Percentiles rank a stretch among this genome's conserved stretches.
phyloP scores from a whole-genome alignment of 257 asterid genomes.

The Eustoma russellianum region DNA sequence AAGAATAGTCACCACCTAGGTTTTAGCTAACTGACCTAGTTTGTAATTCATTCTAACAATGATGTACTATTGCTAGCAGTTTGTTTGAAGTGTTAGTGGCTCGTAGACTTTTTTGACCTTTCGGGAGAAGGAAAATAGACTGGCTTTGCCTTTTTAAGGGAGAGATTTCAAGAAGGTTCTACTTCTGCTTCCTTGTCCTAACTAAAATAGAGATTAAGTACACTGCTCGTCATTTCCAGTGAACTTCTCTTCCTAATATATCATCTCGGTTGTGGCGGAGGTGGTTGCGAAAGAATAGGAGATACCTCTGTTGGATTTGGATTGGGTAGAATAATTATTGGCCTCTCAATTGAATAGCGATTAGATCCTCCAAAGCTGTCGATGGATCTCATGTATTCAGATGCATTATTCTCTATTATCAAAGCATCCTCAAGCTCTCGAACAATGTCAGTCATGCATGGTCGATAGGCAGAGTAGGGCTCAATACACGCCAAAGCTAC shows the following conservation, averaged over 20 bases:
- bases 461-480: constrained; percentile 70
- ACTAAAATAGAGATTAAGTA: not conserved
- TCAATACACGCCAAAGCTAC: constrained; percentile 86
- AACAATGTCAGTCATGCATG: constrained; percentile 77
- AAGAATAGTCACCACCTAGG: constrained; percentile 8
- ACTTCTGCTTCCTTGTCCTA: constrained; percentile 5
- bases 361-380: constrained; percentile 62
- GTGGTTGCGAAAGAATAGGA: constrained; percentile 38
- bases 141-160: constrained; percentile 4
- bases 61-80: constrained; percentile 7
- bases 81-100: constrained; percentile 7
- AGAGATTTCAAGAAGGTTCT: constrained; percentile 2
- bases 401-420: constrained; percentile 52
- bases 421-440: constrained; percentile 90
- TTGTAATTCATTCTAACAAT: constrained; percentile 6
- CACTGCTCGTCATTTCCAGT: not conserved
- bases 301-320: constrained; percentile 41
- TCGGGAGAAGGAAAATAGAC: constrained; percentile 7
- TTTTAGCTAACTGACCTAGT: constrained; percentile 4
- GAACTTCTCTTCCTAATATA: constrained; percentile 6
- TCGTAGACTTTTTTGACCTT: constrained; percentile 1
- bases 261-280: constrained; percentile 67
- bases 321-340: constrained; percentile 46
- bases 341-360: constrained; percentile 72
- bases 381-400: constrained; percentile 40